phyloP scores from a whole-genome alignment of 495 filamentous ascomycete genomes.

The Friedmanniomyces simplex region DNA sequence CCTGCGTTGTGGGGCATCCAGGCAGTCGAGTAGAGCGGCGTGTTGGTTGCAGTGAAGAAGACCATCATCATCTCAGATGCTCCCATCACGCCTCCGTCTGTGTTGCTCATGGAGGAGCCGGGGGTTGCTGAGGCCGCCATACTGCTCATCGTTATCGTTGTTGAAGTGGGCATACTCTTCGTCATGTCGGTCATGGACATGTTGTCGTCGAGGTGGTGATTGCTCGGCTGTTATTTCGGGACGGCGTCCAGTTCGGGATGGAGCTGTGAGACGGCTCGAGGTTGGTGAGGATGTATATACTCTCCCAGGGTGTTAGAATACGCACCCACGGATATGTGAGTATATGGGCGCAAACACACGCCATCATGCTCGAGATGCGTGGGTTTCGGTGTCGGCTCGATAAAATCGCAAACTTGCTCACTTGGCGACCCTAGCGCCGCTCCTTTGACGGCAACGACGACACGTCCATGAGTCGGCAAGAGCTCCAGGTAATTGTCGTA shows the following conservation, averaged over 20 bases:
- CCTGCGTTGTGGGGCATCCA: slow-evolving; percentile 64
- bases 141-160: neutral
- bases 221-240: neutral
- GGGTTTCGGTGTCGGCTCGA: neutral
- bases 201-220: neutral
- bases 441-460: no score
- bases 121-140: neutral
- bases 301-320: neutral
- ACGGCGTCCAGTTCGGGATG: neutral
- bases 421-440: neutral
- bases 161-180: slow-evolving; percentile 7
- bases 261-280: neutral
- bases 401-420: neutral
- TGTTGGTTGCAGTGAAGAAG: slow-evolving; percentile 60
- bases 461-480: neutral
- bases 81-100: slow-evolving; percentile 2
- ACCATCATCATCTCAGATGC: slow-evolving; percentile 21
- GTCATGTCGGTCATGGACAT: slow-evolving; percentile 7
- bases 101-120: neutral
- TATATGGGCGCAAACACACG: neutral
- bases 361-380: neutral
- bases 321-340: neutral
- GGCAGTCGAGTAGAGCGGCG: slow-evolving; percentile 58
- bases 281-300: neutral
- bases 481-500: neutral